Conservation (phyloP, 768 basidiomycete species). For the Basidioascus undulatus region DNA sequence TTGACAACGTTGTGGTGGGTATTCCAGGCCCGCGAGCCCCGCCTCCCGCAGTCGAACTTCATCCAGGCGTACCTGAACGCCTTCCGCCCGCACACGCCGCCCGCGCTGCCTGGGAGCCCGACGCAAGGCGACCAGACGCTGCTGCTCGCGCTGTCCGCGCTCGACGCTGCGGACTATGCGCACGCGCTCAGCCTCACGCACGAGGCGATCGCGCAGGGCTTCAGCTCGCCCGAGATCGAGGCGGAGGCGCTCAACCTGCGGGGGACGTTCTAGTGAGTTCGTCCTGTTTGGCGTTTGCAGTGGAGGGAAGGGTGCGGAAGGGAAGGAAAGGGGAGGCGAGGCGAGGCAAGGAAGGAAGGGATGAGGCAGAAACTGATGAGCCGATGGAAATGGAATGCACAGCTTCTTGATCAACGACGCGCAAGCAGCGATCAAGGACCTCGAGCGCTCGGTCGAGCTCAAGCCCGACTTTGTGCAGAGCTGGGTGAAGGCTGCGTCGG, state of each 20-base stretch:
- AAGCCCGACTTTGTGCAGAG: conserved; percentile 49
- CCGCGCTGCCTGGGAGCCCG: conserved; percentile 45
- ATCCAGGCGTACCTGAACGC: conserved; percentile 90
- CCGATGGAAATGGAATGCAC: background rate
- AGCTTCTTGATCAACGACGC: conserved; percentile 80
- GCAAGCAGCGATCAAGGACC: conserved; percentile 53
- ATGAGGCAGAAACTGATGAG: background rate
- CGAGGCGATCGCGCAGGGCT: conserved; percentile 65
- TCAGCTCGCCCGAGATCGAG: conserved; percentile 40
- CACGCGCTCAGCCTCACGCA: conserved; percentile 58
- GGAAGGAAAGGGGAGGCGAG: background rate
- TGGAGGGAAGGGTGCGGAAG: background rate
- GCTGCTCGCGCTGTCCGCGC: conserved; percentile 51
- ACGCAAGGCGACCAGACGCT: conserved; percentile 65
- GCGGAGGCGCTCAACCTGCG: conserved; percentile 79
- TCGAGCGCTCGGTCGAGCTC: conserved; percentile 48
- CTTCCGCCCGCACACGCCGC: conserved; percentile 67
- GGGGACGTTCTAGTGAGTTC: conserved; percentile 74
- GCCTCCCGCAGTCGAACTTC: conserved; percentile 64
- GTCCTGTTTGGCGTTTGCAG: background rate
- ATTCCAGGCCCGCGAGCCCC: conserved; percentile 47
- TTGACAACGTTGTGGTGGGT: background rate
- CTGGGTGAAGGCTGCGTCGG: conserved; percentile 86
- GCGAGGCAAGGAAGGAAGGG: background rate
- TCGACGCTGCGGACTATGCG: conserved; percentile 57